Evolutionary conservation across 192 early-diverging fungal species (phyloP), one percentile per base, ranked within the genome.

Genomic region (Mortierella alpina): DNA sequence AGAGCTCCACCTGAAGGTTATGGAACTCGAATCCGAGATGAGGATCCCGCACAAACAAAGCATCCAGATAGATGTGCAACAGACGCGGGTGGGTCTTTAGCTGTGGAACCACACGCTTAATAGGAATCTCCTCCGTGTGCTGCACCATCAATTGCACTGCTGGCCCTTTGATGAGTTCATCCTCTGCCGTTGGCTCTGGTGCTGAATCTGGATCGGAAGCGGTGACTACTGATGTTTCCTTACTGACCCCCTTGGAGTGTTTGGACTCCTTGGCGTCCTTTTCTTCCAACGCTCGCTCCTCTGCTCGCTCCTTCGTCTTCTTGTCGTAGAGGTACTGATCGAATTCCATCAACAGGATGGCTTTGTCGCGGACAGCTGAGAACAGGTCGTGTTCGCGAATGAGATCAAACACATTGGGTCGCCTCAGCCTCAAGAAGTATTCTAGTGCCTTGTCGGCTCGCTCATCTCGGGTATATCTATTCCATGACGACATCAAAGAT

Each of bases 41-140:
- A 49, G 84, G 81, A 73, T 96, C 93, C 31, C 84, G 80, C 5
- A 85, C 55, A 68, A 94, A 96, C n/a, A 98, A 84, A 3, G 96
- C 93, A 80, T 99, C 96, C 72, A 99, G 79, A 84, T 98, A 99
- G 9, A 95, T 89, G 66, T 97, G 94, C 39, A 98, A 75, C 47
- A 88, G 93, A 61, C 89, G 73, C 4, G 86, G 86, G 42, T 86
- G 69, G 5, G 42, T 44, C 15, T 83, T 75, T 48, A 99, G 88
- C 74, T 95, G 91, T 18, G 88, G 82, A 8, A 98, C 96, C 2
- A 93, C 92, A 23, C 70, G 76, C 39, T 82, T 68, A 31, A 89
- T 84, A 31, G 91, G 92, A 51, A 97, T 91, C 14, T 92, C 90
- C 45, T 98, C 95, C 1, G 95, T 93, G 74, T 95, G 91, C 45